Evolutionary conservation across 2,329 filamentous ascomycete species (phyloP).

Genomic region (Aspergillus quadricinctus): DNA sequence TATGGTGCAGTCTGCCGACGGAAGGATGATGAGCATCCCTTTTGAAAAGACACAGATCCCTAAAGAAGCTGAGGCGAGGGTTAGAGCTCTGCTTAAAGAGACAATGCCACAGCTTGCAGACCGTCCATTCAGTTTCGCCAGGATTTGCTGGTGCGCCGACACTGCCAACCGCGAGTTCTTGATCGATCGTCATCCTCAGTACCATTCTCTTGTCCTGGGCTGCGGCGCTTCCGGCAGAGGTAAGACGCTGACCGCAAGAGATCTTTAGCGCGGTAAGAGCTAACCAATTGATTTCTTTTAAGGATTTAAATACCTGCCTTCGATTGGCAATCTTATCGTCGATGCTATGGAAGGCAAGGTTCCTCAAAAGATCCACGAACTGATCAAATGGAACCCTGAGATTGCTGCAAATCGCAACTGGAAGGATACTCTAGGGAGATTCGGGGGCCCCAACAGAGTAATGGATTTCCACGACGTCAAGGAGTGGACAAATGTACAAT

Average conservation of each 20-base stretch:
- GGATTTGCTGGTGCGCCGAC: constrained; percentile 56
- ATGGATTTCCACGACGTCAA: constrained; percentile 45
- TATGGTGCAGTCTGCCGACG: constrained; percentile 26
- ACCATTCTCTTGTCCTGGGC: constrained; percentile 43
- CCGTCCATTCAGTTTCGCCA: constrained; percentile 48
- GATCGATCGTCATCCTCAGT: constrained; percentile 47
- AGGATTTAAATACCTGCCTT: constrained; percentile 50
- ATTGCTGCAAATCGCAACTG: constrained; percentile 43
- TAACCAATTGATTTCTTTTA: constrained; percentile 20
- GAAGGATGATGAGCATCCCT: constrained; percentile 31
- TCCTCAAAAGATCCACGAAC: constrained; percentile 37
- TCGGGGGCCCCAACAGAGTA: constrained; percentile 44
- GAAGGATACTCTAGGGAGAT: constrained; percentile 45
- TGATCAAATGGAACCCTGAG: constrained; percentile 51
- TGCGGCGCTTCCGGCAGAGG: constrained; percentile 45
- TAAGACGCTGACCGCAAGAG: background rate
- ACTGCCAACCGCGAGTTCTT: constrained; percentile 52
- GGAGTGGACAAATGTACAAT: constrained; percentile 35
- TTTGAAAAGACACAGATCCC: constrained; percentile 45
- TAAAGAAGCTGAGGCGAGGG: constrained; percentile 42
- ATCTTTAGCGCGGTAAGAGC: background rate
- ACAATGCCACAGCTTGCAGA: constrained; percentile 51
- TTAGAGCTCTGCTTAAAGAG: constrained; percentile 47
- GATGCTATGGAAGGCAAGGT: constrained; percentile 45
- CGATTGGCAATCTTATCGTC: constrained; percentile 46